A percentile compares a stretch with the other conserved stretches of the same genome.
phyloP scores from a whole-genome alignment of 106 monocot species.

The Dendrobium chrysotoxum region DNA sequence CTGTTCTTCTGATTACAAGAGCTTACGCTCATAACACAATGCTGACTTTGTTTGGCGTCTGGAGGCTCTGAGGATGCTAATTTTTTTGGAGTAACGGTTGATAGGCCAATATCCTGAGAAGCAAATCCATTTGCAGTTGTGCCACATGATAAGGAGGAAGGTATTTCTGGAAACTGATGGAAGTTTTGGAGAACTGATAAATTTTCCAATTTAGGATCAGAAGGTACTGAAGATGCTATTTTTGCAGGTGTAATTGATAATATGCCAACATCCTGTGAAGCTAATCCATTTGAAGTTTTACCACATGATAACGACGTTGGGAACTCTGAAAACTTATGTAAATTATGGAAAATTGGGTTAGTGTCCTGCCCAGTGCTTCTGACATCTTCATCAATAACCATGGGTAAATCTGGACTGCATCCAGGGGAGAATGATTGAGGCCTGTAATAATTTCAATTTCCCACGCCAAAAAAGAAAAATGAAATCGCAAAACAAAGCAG shows the following conservation, averaged over 20 bases:
- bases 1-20: slow-evolving; percentile 62
- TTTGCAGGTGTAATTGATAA: background rate
- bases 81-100: background rate
- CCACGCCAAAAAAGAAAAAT: background rate
- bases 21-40: slow-evolving; percentile 54
- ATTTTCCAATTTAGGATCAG: slow-evolving; percentile 29
- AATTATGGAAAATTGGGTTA: background rate
- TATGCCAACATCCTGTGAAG: background rate
- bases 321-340: background rate
- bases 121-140: slow-evolving; percentile 15
- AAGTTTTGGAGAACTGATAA: background rate
- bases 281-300: slow-evolving; percentile 16
- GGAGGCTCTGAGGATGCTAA: background rate
- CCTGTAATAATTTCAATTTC: background rate
- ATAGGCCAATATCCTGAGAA: background rate
- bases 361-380: background rate
- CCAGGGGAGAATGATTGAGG: slow-evolving; percentile 3
- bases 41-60: slow-evolving; percentile 37
- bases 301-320: slow-evolving; percentile 19
- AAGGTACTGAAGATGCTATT: background rate
- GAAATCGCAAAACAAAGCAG: background rate
- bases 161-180: slow-evolving; percentile 1
- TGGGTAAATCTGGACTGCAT: slow-evolving; percentile 10
- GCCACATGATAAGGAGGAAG: slow-evolving; percentile 21
- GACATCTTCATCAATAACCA: background rate